Conservation (phyloP, 805 yeast species). For the Lipomyces sp. region DNA sequence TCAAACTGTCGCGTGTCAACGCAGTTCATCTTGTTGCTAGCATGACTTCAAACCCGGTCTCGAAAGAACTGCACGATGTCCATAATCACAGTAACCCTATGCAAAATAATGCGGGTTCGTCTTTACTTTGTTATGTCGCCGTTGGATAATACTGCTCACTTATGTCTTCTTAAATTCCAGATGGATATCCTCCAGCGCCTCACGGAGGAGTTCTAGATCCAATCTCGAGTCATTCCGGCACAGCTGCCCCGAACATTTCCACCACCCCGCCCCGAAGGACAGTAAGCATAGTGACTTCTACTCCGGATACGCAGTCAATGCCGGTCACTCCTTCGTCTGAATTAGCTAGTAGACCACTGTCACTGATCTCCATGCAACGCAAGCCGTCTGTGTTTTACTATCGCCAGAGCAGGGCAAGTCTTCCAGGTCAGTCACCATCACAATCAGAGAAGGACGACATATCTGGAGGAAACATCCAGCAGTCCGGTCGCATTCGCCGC, state of each 20-base stretch:
- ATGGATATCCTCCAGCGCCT: background rate
- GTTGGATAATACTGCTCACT: too few species aligned
- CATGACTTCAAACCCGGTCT: too few species aligned
- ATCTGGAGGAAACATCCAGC: background rate
- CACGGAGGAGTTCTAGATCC: background rate
- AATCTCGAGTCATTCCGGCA: background rate
- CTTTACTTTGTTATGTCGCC: too few species aligned
- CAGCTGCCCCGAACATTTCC: background rate
- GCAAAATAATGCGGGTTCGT: too few species aligned
- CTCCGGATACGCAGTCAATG: background rate
- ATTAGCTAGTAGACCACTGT: background rate
- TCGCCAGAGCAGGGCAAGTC: constrained; percentile 1
- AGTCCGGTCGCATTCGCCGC: constrained; percentile 17
- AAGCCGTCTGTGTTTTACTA: constrained; percentile 12
- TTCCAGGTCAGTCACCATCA: background rate
- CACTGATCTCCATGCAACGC: background rate
- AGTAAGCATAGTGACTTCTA: background rate
- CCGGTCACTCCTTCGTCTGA: background rate
- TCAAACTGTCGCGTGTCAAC: too few species aligned
- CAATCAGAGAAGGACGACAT: background rate
- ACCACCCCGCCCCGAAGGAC: background rate
- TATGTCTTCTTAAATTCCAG: background rate
- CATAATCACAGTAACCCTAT: too few species aligned
- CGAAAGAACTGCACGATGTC: too few species aligned
- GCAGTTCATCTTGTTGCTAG: too few species aligned